Base-by-base conservation (phyloP, 306 rosid species). In the Casuarina cunninghamiana region DNA sequence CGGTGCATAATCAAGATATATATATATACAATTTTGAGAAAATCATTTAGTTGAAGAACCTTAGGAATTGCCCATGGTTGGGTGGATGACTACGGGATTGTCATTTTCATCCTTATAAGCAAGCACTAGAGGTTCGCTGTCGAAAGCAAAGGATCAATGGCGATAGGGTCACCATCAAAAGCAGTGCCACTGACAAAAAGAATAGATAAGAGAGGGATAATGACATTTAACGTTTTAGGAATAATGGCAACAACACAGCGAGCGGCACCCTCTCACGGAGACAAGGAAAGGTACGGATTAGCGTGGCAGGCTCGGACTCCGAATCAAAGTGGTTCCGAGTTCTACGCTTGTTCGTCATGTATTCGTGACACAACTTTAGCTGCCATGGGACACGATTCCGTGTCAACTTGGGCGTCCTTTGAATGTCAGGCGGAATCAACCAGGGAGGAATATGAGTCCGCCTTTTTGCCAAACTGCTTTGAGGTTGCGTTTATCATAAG, bases 181-280 rank as follows among this genome's bases (percentile, higher is more conserved):
- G 10, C 32, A 13, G 58, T 16, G 39, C 79, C 57, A 71, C 55
- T 44, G 32, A 74, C 6, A 48, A 68, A 53, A 70, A 62, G 68
- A 79, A 26, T 12, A 16, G 9, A 53, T 21, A 63, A 51, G 77
- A 35, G 32, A 42, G 57, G 32, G 38, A 39, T 71, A 58, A 44
- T 51, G 2, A 11, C 15, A n/a, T 67, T 5, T 2, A 3, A 41
- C 53, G 45, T 69, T 71, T 83, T 84, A 78, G 88, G 82, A 77
- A 81, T 44, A 85, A 79, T 74, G 88, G 88, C 95, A 82, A 79
- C 91, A 87, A 82, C 89, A 74, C 49, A 80, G 88, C 86, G 12
- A 69, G 70, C 79, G 83, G 93, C 80, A 82, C 82, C 96, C 93
- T 78, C 71, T 49, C 7, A 51, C 16, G 84, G 82, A 75, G 86